Conservation (phyloP, 1,284 basidiomycete genomes). For the Phenoliferia sp. region DNA sequence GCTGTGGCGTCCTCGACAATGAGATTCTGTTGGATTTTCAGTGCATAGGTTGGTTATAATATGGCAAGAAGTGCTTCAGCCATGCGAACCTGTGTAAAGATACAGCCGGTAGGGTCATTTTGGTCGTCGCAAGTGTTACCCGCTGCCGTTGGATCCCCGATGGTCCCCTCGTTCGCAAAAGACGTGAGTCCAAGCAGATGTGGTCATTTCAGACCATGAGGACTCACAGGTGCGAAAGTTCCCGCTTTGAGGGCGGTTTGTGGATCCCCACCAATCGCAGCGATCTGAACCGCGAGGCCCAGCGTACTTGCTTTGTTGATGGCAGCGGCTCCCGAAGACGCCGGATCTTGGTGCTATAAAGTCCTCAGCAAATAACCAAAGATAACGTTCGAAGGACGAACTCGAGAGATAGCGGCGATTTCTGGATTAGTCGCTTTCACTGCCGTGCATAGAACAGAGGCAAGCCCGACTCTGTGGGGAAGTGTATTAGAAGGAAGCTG, state of each 20-base stretch:
- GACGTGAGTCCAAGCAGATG: neutral
- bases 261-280: neutral
- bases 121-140: neutral
- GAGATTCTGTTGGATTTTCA: neutral
- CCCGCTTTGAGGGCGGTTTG: neutral
- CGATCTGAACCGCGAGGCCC: neutral
- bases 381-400: neutral
- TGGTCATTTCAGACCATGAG: neutral
- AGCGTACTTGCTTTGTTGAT: neutral
- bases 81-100: neutral
- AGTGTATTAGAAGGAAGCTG: too few species aligned
- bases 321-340: neutral
- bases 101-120: neutral
- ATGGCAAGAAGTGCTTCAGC: neutral
- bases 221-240: slow-evolving; percentile 2
- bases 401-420: neutral
- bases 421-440: neutral
- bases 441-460: neutral
- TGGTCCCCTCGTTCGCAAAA: neutral
- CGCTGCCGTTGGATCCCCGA: neutral
- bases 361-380: neutral
- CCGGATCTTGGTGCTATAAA: slow-evolving; percentile 1
- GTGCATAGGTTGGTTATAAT: neutral
- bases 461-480: neutral
- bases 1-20: neutral